These are phyloP conservation scores for Microstegium vimineum DNA, from an alignment of 176 grass and related monocot genomes.

Conservation along the genomic window DNA sequence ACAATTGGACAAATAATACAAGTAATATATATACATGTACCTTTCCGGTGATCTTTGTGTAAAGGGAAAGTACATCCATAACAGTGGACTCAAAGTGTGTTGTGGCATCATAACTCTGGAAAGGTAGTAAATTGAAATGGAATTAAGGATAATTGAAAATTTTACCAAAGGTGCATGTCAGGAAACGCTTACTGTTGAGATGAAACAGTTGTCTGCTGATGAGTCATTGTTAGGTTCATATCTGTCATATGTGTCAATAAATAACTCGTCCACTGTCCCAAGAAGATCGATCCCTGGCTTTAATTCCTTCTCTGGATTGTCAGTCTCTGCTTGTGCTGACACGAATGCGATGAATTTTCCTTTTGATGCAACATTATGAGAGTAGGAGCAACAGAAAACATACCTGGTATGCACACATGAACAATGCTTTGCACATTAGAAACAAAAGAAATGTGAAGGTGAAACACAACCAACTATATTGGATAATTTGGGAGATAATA, in stretches of 20 bases:
- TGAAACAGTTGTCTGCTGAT: constrained; percentile 79
- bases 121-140: neutral
- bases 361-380: constrained; percentile 92
- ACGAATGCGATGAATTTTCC: constrained; percentile 92
- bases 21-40: constrained; percentile 41
- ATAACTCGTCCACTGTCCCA: constrained; percentile 72
- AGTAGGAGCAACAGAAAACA: constrained; percentile 89
- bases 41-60: constrained; percentile 85
- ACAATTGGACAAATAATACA: neutral
- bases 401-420: constrained; percentile 48
- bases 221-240: constrained; percentile 70
- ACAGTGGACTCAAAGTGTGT: constrained; percentile 98
- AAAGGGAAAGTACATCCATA: constrained; percentile 77
- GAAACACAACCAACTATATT: neutral
- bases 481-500: neutral
- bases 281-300: constrained; percentile 84
- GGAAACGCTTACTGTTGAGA: constrained; percentile 67
- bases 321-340: constrained; percentile 83
- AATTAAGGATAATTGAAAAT: neutral
- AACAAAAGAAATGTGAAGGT: neutral
- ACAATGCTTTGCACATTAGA: neutral
- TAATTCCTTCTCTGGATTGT: constrained; percentile 64
- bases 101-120: constrained; percentile 92
- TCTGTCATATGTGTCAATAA: constrained; percentile 81
- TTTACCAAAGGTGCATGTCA: neutral